These are phyloP conservation scores for Ogataea ramenticola DNA, from an alignment of 805 yeast genomes.

Conservation along the genomic window DNA sequence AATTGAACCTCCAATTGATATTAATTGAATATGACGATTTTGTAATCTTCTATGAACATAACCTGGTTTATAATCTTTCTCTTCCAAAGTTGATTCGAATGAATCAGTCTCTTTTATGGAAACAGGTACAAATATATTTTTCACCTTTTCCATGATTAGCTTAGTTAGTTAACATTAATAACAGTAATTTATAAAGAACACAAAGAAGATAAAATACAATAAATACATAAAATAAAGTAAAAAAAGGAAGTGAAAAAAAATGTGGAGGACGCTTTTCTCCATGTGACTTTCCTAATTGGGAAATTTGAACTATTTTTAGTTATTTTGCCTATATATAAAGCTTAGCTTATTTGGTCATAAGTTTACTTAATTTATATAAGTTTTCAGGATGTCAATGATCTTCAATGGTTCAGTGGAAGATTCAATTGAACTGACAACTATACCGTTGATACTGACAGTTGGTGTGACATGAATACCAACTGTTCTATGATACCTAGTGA, in stretches of 20 bases:
- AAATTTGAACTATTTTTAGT: too few species aligned
- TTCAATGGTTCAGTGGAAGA: constrained; percentile 50
- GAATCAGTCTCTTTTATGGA: background rate
- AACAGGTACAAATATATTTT: background rate
- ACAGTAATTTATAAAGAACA: background rate
- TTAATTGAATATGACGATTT: constrained; percentile 26
- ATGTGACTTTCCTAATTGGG: too few species aligned
- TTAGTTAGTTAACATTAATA: background rate
- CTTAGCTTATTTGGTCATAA: too few species aligned
- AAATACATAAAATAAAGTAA: too few species aligned
- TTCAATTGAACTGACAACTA: constrained; percentile 47
- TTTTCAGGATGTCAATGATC: constrained; percentile 32
- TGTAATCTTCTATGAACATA: constrained; percentile 21
- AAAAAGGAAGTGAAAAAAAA: too few species aligned
- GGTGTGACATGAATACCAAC: constrained; percentile 84
- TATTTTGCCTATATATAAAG: too few species aligned
- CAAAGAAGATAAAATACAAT: background rate
- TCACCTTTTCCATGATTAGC: background rate
- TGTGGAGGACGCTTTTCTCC: too few species aligned
- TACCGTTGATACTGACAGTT: constrained; percentile 66
- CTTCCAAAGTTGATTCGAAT: background rate
- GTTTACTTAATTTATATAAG: too few species aligned
- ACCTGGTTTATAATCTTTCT: background rate
- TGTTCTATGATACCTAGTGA: constrained; percentile 65
- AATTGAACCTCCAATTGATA: constrained; percentile 29